These are phyloP conservation scores for Tolypocladium cylindrosporum DNA, from an alignment of 2,329 filamentous ascomycete species.

Conservation along the genomic window DNA sequence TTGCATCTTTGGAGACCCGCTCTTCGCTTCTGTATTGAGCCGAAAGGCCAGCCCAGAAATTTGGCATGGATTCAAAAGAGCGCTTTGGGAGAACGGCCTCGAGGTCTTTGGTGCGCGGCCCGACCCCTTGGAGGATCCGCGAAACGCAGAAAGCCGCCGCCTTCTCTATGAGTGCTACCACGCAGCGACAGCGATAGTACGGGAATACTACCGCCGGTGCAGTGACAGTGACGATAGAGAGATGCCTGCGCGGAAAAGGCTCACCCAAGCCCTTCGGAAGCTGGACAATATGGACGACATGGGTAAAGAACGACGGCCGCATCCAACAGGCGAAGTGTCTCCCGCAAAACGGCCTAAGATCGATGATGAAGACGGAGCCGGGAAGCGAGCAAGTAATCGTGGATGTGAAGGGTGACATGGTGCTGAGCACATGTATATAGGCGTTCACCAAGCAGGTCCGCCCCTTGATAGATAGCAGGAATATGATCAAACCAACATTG, in stretches of 20 bases:
- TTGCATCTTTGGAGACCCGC: constrained; percentile 49
- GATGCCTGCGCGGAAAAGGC: constrained; percentile 39
- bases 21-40: constrained; percentile 41
- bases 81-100: constrained; percentile 5
- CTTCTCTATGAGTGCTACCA: constrained; percentile 51
- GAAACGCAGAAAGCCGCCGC: constrained; percentile 34
- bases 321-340: constrained; percentile 29
- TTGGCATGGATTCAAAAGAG: constrained; percentile 33
- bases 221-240: constrained; percentile 38
- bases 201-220: constrained; percentile 43
- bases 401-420: background rate
- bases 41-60: constrained; percentile 33
- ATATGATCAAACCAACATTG: background rate
- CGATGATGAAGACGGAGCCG: constrained; percentile 4
- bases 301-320: constrained; percentile 16
- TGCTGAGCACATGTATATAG: background rate
- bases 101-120: background rate
- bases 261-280: constrained; percentile 35
- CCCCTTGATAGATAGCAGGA: background rate
- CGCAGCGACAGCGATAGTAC: constrained; percentile 39
- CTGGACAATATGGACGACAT: constrained; percentile 31
- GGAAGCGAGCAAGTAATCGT: background rate
- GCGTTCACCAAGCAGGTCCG: background rate
- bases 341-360: constrained; percentile 33
- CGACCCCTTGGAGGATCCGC: constrained; percentile 30